Base-by-base conservation (phyloP, 495 filamentous ascomycete species). In the Hyphodiscus hymeniophilus region DNA sequence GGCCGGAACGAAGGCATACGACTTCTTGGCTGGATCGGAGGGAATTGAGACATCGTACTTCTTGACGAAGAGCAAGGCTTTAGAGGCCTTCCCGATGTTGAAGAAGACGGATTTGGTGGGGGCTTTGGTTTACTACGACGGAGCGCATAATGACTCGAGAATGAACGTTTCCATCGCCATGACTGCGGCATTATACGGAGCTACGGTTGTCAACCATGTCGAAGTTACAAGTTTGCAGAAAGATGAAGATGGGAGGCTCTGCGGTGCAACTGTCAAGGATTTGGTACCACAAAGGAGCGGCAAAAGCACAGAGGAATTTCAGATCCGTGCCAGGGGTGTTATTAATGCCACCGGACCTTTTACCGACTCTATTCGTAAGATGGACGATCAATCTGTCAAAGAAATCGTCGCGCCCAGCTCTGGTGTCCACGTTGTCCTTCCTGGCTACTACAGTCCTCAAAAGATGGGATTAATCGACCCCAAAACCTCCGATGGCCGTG, bases 1-100 rank as follows among this genome's bases (percentile, higher is more conserved):
- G 90, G 84, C 77, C 5, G 92, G 92, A 45, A 95, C 91, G 38
- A 98, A 98, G 66, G 78, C 79, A 45, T 98, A 98, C 67, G 92
- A 97, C 70, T 80, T 92, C 55, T 73, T 97, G 46, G 92, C 92
- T 58, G 92, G 92, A 13, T 85, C 87, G 33, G 92, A 98, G 68
- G 94, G 91, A 46, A 94, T 98, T 55, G 92, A 98, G 68, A 92
- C 81, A 59, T 95, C 89, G 2, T 98, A 97, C 67, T 98, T 98
- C 64, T 65, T 97, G 58, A 92, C 91, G 15, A 87, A 84, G 65
- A 92, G 86, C 59, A 95, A 92, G 66, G 92, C 92, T 1, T 75
- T 97, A 48, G 91, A 95, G 63, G 85, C 86, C 7, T 98, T 98
- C 59, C 92, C 92, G n/a, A 97, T 97, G 92, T 64, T 98, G 53